Percentiles rank a stretch among this genome's conserved stretches.
phyloP scores from a whole-genome alignment of 352 stramenopile species.

The Globisporangium acanthophoron region DNA sequence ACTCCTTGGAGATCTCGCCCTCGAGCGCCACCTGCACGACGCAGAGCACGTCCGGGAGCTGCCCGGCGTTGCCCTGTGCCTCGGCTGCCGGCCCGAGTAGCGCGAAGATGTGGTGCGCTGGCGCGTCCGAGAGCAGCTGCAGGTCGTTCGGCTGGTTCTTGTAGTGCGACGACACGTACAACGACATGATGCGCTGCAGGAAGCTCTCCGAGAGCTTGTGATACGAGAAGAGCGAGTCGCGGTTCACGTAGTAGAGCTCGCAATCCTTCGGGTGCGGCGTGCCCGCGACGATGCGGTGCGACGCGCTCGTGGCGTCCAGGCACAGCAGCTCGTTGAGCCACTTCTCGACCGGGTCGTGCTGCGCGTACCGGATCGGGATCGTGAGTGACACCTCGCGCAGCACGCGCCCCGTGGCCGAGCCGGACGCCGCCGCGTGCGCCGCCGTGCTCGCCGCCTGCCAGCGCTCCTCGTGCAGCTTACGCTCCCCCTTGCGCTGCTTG shows the following conservation, averaged over 20 bases:
- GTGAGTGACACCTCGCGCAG: slow-evolving; percentile 95
- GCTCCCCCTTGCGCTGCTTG: slow-evolving; percentile 92
- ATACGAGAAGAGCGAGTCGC: slow-evolving; percentile 99
- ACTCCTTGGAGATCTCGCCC: slow-evolving; percentile 95
- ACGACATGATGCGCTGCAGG: slow-evolving; percentile 89
- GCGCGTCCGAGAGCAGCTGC: slow-evolving; percentile 97
- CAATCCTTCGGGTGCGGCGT: slow-evolving; percentile 95
- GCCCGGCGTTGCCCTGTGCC: slow-evolving; percentile 80
- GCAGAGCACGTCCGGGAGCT: slow-evolving; percentile 97
- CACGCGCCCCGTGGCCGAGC: slow-evolving; percentile 56
- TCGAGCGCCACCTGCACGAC: slow-evolving; percentile 98
- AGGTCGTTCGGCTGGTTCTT: slow-evolving; percentile 99
- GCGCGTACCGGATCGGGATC: slow-evolving; percentile 97
- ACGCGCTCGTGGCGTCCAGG: slow-evolving; percentile 86
- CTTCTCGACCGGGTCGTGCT: slow-evolving; percentile 93
- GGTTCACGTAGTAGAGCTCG: slow-evolving; percentile 98
- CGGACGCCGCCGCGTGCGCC: slow-evolving; percentile 51
- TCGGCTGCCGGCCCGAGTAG: slow-evolving; percentile 94
- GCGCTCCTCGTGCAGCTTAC: slow-evolving; percentile 95
- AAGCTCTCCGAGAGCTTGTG: slow-evolving; percentile 98
- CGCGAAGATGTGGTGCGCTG: slow-evolving; percentile 97
- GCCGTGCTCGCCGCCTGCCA: slow-evolving; percentile 92
- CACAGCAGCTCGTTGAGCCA: slow-evolving; percentile 98
- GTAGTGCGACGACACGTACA: slow-evolving; percentile 99
- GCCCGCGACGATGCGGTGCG: slow-evolving; percentile 87